Evolutionary conservation across 2,329 filamentous ascomycete genomes (phyloP).

Genomic region (Zalaria sp.): DNA sequence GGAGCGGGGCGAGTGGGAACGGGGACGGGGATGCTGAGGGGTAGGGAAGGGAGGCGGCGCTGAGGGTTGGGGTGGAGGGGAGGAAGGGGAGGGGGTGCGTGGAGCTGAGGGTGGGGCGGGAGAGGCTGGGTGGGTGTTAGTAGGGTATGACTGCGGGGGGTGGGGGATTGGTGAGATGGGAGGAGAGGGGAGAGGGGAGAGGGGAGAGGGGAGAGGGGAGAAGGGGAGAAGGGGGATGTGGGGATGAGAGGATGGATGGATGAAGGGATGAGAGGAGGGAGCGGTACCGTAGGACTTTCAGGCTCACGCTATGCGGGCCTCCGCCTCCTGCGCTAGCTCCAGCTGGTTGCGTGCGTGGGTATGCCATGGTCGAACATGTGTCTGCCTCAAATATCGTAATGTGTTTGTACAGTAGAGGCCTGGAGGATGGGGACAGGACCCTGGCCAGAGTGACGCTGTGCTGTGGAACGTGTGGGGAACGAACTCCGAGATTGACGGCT

Average conservation of each 20-base stretch:
- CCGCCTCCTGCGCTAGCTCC: conserved; percentile 1
- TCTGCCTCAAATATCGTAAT: no score
- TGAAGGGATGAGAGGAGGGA: conserved; percentile 36
- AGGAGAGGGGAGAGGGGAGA: conserved; percentile 1
- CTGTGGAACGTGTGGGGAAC: no score
- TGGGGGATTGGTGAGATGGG: conserved; percentile 4
- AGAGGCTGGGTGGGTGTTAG: conserved; percentile 45
- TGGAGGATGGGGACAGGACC: no score
- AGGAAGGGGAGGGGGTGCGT: conserved; percentile 50
- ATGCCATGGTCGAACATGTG: conserved; percentile 2
- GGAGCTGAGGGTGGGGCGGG: conserved; percentile 60
- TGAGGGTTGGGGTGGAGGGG: conserved; percentile 35
- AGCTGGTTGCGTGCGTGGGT: not conserved
- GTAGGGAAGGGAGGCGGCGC: conserved; percentile 63
- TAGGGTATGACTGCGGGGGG: not conserved
- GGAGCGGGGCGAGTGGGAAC: conserved; percentile 44
- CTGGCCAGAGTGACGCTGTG: no score
- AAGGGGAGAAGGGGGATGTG: conserved; percentile 58
- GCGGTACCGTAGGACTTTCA: conserved; percentile 78
- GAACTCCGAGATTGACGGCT: no score
- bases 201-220: conserved; percentile 48
- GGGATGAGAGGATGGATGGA: conserved; percentile 55
- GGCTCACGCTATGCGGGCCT: conserved; percentile 62
- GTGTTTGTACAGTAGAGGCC: not conserved
- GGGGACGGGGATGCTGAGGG: conserved; percentile 31